Percentiles rank a stretch among this genome's conserved stretches.
Conservation (phyloP, 768 basidiomycete genomes). For the Phaeolepiota aurea region DNA sequence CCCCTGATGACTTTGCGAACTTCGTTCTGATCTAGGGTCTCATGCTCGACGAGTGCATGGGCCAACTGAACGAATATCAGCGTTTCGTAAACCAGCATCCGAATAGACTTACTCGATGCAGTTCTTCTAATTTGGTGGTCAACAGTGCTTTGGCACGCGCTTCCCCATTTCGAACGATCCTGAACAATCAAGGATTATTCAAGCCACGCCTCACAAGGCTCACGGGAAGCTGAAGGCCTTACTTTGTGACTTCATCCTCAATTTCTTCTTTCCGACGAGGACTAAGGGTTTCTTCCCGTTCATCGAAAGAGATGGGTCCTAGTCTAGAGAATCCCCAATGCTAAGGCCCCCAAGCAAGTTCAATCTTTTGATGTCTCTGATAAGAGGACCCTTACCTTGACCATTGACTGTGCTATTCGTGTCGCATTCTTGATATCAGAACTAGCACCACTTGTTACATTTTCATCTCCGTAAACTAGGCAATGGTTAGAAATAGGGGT, state of each 20-base stretch:
- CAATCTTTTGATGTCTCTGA: neutral
- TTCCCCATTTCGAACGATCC: conserved; percentile 65
- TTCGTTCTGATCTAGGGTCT: conserved; percentile 84
- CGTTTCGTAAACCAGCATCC: conserved; percentile 2
- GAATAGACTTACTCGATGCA: conserved; percentile 52
- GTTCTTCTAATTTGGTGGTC: conserved; percentile 59
- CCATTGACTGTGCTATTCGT: conserved; percentile 74
- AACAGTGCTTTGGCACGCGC: conserved; percentile 56
- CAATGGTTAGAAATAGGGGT: conserved; percentile 9
- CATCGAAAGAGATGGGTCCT: conserved; percentile 77
- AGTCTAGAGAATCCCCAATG: conserved; percentile 78
- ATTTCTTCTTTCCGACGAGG: conserved; percentile 75
- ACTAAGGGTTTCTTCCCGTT: conserved; percentile 63
- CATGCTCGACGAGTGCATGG: conserved; percentile 87
- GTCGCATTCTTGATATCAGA: conserved; percentile 84
- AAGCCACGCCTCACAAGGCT: neutral
- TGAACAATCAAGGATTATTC: conserved; percentile 18
- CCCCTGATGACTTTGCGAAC: conserved; percentile 82
- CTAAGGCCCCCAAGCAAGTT: conserved; percentile 20
- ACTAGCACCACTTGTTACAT: conserved; percentile 87
- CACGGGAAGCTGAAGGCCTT: conserved; percentile 32
- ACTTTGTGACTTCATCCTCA: conserved; percentile 81
- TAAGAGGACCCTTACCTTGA: conserved; percentile 51
- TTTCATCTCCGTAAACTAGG: conserved; percentile 79
- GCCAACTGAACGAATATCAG: conserved; percentile 52